Conservation (phyloP, 768 basidiomycete species). For the Psilocybe tampanensis region DNA sequence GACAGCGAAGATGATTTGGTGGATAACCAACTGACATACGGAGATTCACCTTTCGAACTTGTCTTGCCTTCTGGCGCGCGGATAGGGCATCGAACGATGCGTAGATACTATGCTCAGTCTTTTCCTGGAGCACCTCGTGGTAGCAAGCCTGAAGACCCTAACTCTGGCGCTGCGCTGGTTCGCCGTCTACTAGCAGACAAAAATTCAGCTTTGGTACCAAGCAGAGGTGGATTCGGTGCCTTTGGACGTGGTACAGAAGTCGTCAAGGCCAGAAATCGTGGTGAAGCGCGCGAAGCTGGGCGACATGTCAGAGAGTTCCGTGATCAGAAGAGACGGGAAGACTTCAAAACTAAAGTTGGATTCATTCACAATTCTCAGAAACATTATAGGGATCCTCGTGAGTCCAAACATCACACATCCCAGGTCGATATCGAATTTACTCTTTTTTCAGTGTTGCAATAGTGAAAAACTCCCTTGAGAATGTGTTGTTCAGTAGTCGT, state of each 20-base stretch:
- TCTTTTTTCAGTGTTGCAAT: conserved; percentile 8
- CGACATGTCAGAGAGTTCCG: conserved; percentile 83
- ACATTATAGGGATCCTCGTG: conserved; percentile 74
- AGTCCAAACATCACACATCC: conserved; percentile 2
- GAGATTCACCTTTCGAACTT: conserved; percentile 83
- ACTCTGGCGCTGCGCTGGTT: conserved; percentile 76
- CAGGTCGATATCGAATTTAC: neutral
- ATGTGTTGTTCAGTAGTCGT: neutral
- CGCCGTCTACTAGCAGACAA: conserved; percentile 80
- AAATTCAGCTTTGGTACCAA: conserved; percentile 82
- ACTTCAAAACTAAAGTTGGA: conserved; percentile 83
- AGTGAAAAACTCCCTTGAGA: neutral
- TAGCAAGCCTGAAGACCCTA: conserved; percentile 58
- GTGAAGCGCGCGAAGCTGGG: conserved; percentile 92
- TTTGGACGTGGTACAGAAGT: conserved; percentile 82
- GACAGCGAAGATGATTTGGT: conserved; percentile 42
- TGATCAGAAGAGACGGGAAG: conserved; percentile 77
- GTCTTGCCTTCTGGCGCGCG: conserved; percentile 91
- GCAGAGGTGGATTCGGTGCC: conserved; percentile 85
- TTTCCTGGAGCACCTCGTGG: conserved; percentile 49
- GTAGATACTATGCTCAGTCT: conserved; percentile 84
- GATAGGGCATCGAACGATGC: conserved; percentile 89
- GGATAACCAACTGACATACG: conserved; percentile 66
- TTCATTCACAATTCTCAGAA: conserved; percentile 87
- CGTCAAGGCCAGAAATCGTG: conserved; percentile 89